phyloP scores from a whole-genome alignment of 441 rosid genomes.

The Populus trichocarpa region DNA sequence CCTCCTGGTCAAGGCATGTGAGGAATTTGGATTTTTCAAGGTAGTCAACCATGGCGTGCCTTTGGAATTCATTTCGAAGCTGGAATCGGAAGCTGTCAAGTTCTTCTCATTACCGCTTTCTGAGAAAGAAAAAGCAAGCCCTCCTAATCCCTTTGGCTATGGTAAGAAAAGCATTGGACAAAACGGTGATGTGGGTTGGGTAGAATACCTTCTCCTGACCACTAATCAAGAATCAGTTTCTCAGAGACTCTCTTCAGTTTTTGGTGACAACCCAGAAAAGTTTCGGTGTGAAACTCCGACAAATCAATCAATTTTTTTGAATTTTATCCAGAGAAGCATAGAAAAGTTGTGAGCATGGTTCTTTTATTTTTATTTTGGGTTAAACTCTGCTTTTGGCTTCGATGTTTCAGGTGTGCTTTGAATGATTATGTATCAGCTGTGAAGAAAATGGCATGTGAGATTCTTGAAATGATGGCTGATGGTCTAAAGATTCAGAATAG shows the following conservation, averaged over 20 bases:
- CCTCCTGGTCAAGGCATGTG: constrained; percentile 57
- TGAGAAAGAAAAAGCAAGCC: constrained; percentile 41
- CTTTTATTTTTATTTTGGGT: neutral
- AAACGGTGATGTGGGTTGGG: constrained; percentile 64
- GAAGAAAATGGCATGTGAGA: constrained; percentile 48
- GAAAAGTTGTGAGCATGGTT: neutral
- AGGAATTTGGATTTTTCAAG: constrained; percentile 66
- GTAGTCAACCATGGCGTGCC: constrained; percentile 65
- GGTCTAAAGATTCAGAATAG: constrained; percentile 47
- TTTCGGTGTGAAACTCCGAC: constrained; percentile 31
- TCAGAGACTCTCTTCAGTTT: constrained; percentile 14
- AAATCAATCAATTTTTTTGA: neutral
- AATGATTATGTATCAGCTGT: constrained; percentile 43
- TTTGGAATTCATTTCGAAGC: constrained; percentile 32
- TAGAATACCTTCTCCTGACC: constrained; percentile 46
- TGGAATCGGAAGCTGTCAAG: constrained; percentile 47
- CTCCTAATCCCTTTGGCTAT: constrained; percentile 54
- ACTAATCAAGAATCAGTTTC: constrained; percentile 31
- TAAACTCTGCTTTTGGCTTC: neutral
- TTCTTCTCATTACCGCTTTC: constrained; percentile 51
- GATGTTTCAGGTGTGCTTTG: constrained; percentile 41
- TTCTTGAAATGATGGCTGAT: constrained; percentile 57
- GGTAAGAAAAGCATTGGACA: constrained; percentile 53
- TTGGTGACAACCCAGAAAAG: constrained; percentile 23
- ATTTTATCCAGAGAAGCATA: neutral